phyloP scores from a whole-genome alignment of 345 rosid genomes.

The Mallotus nudiflorus region DNA sequence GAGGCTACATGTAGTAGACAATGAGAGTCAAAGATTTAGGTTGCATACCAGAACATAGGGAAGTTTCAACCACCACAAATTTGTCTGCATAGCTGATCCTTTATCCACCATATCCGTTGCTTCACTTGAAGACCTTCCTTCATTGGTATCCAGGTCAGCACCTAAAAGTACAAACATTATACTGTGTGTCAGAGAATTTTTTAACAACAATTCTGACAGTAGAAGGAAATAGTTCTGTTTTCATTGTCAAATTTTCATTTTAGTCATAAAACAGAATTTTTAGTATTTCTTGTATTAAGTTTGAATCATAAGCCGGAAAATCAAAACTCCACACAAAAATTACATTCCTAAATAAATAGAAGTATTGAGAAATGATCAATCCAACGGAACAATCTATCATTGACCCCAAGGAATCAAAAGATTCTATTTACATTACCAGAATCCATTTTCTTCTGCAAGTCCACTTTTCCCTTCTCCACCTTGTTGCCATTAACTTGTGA shows the following conservation, averaged over 20 bases:
- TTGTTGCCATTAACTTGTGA: constrained; percentile 17
- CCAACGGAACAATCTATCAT: too few species aligned
- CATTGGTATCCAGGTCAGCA: constrained; percentile 38
- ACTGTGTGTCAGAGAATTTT: too few species aligned
- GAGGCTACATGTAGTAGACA: not conserved
- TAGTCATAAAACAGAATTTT: not conserved
- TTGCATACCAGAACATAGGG: constrained; percentile 64
- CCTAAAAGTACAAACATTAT: constrained; percentile 39
- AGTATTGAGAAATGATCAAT: constrained; percentile 7
- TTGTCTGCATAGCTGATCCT: constrained; percentile 27
- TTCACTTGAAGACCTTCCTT: constrained; percentile 27
- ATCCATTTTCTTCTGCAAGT: constrained; percentile 23
- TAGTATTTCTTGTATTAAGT: not conserved
- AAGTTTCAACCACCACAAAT: constrained; percentile 77
- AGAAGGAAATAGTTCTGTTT: not conserved
- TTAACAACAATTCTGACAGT: not conserved
- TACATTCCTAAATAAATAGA: not conserved
- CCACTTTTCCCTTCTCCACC: constrained; percentile 17
- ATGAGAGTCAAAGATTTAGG: not conserved
- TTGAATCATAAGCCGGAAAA: not conserved
- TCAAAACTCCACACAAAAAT: not conserved
- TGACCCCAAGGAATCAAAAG: too few species aligned
- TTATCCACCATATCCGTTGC: constrained; percentile 32
- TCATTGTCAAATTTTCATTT: not conserved
- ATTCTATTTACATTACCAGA: constrained; percentile 42